Percentiles rank a stretch among this genome's conserved stretches.
These are phyloP conservation scores for Fusarium tuaranense DNA, from an alignment of 2,329 filamentous ascomycete genomes.

Conservation along the genomic window DNA sequence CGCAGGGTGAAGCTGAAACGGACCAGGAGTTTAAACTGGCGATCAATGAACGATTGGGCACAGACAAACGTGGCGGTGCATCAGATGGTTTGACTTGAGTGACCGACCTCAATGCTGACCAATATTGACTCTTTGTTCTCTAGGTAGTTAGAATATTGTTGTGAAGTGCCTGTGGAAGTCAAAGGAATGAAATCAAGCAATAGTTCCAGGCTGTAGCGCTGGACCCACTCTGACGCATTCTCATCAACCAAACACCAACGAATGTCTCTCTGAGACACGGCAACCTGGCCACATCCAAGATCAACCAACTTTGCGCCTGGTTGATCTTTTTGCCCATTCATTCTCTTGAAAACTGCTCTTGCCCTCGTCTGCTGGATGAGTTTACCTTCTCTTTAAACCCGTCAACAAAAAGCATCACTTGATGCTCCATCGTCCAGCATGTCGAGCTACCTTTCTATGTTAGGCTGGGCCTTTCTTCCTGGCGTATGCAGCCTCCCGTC, in stretches of 20 bases:
- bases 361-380: neutral
- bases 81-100: neutral
- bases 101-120: neutral
- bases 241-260: slow-evolving; percentile 29
- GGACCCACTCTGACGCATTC: slow-evolving; percentile 45
- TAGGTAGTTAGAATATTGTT: neutral
- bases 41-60: neutral
- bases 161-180: neutral
- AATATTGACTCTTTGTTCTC: neutral
- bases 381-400: neutral
- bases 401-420: slow-evolving; percentile 9
- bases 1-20: slow-evolving; percentile 1
- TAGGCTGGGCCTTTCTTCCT: slow-evolving; percentile 70
- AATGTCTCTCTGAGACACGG: slow-evolving; percentile 24
- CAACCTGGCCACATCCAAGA: slow-evolving; percentile 38
- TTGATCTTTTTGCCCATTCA: neutral
- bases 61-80: neutral
- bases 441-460: slow-evolving; percentile 64
- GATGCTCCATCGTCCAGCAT: slow-evolving; percentile 50
- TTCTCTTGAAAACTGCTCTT: neutral
- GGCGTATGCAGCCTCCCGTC: slow-evolving; percentile 53
- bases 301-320: slow-evolving; percentile 8
- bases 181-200: neutral
- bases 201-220: neutral
- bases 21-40: neutral